Evolutionary conservation across 169 alveolate species (phyloP), one percentile per base, ranked within the genome.

Genomic region (Plasmodium gaboni): DNA sequence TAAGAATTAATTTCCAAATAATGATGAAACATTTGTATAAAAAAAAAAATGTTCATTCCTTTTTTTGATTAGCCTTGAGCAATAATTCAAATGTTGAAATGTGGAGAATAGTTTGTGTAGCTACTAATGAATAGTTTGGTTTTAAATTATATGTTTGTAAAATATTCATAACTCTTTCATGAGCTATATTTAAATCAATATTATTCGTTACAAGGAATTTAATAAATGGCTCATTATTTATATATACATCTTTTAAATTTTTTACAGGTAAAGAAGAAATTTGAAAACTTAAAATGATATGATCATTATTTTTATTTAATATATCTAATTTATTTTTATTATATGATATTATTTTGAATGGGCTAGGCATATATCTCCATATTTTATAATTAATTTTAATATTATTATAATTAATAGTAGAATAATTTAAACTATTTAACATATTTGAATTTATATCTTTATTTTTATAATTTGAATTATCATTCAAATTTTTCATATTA

Each of bases 321-420:
- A 61, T 24, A 46, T 71, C 53, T 61, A 15, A 17, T 24, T 57
- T 38, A 28, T 83, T 64, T 44, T 70, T 48, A 24, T 44, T 10
- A 2, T n/a, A 26, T 26, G n/a, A 24, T 24, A 22, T 70, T 17
- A 60, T 46, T 59, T 71, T 86, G 28, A 86, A 86, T 59, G 92
- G 92, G 26, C 70, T 19, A 1, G 92, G 92, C 92, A 86, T 86
- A 71, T 70, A 86, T 71, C 63, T 86, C 87, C 92, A 71, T 13
- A 86, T 44, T 63, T 63, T 69, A 17, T 71, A 86, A 7, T 71
- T 70, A 15, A 86, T 53, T n/a, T 32, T 57, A n/a, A 86, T 86
- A 22, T 51, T 46, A 59, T 86, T 86, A 28, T 71, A 26, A 26
- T 51, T 32, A 61, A 38, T 4, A 7, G 13, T 15, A 22, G 46